Base-by-base conservation (phyloP, 179 eudicot genomes). In the Silene noctiflora region DNA sequence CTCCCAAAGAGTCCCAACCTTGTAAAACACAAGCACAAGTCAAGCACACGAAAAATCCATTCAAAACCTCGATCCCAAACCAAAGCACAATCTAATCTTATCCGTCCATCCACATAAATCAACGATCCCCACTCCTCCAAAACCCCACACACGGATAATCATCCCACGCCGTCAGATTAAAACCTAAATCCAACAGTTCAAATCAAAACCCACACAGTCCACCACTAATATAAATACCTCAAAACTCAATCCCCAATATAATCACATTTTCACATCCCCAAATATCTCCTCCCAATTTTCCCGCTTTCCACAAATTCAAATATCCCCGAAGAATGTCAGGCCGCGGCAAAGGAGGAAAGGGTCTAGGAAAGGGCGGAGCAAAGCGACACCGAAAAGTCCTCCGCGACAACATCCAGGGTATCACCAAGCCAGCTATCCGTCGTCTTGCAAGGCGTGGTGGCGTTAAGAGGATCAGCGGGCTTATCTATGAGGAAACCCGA, bases 341-440 rank as follows among this genome's bases (percentile, higher is more conserved):
- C 6, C 77, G 83, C 19, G 83, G 83, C 1, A 81, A 81, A 74
- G 83, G 83, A 46, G 83, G 83, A 11, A 81, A 76, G 75, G 83
- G 80, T 0, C 12, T 77, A 16, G 83, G 83, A 35, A 80, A 80
- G 70, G 83, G 83, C 19, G 83, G 83, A 25, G 83, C 83, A 16
- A 80, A 80, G 77, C 76, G 83, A 12, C 83, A 80, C 69, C 60
- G 83, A 24, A 80, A 80, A n/a, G 83, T 80, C 19, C 77, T 82
- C 31, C 42, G 85, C 0, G 85, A 82, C 29, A 82, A 82, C 80
- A 82, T 82, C 77, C 84, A 82, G 61, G 84, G 84, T 0, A 82
- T 82, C 82, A 82, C 84, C 3, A 82, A 82, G 77, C 84, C 84
- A 0, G 84, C 84, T 4, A 82, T 82, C 10, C 84, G 84, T 1